Evolutionary conservation across 257 asterid genomes (phyloP).

Genomic region (Primulina tabacum): DNA sequence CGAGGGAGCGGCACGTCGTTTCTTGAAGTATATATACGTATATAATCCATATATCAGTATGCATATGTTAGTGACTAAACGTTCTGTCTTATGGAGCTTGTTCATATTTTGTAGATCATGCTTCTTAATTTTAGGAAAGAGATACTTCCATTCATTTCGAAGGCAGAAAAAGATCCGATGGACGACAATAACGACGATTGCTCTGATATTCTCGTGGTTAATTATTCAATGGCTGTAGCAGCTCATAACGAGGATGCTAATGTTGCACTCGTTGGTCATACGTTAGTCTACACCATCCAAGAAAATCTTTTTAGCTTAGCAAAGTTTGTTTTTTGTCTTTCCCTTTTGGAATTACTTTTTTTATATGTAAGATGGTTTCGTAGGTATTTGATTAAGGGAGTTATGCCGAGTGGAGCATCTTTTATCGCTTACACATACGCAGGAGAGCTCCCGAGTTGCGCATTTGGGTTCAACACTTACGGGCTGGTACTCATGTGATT

Average conservation of each 20-base stretch:
- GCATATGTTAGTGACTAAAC: neutral
- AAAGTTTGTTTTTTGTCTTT: neutral
- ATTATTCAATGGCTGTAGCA: slow-evolving; percentile 70
- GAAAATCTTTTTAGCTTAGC: neutral
- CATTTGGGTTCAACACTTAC: slow-evolving; percentile 74
- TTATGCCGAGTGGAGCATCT: slow-evolving; percentile 40
- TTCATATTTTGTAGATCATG: slow-evolving; percentile 47
- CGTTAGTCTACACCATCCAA: slow-evolving; percentile 34
- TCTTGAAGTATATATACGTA: slow-evolving; percentile 45
- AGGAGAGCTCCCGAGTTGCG: slow-evolving; percentile 96
- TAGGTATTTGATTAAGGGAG: slow-evolving; percentile 66
- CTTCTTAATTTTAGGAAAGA: slow-evolving; percentile 85
- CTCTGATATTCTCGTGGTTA: slow-evolving; percentile 70
- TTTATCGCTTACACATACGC: slow-evolving; percentile 24
- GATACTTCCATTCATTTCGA: slow-evolving; percentile 60
- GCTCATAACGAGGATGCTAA: slow-evolving; percentile 95
- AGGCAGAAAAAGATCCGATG: slow-evolving; percentile 22
- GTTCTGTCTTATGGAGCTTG: slow-evolving; percentile 3
- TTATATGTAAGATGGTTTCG: slow-evolving; percentile 12
- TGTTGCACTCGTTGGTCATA: slow-evolving; percentile 77
- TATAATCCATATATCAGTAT: no score
- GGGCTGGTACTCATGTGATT: slow-evolving; percentile 56
- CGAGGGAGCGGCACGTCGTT: slow-evolving; percentile 64
- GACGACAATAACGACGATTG: slow-evolving; percentile 55
- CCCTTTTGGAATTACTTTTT: neutral